Evolutionary conservation across 768 basidiomycete species (phyloP).

Genomic region (Boletus insuetus): DNA sequence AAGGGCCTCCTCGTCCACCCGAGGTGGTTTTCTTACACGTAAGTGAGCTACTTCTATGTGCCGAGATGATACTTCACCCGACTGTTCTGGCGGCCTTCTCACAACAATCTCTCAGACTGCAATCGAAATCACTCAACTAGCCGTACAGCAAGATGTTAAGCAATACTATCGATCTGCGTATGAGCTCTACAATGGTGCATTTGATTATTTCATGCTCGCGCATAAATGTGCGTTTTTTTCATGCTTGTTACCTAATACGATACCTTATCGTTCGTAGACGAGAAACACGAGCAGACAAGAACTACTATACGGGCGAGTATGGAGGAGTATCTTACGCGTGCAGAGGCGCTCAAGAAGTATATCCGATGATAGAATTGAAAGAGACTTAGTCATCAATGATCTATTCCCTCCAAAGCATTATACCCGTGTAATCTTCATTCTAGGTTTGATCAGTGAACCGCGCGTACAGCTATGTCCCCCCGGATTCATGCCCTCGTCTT

Average conservation of each 20-base stretch:
- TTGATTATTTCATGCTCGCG: slow-evolving; percentile 98
- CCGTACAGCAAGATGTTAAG: slow-evolving; percentile 86
- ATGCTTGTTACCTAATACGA: not conserved
- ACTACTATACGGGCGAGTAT: slow-evolving; percentile 80
- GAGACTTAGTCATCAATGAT: no score
- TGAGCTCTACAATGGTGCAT: slow-evolving; percentile 86
- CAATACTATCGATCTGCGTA: slow-evolving; percentile 90
- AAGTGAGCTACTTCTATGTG: not conserved
- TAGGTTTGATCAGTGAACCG: no score
- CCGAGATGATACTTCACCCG: not conserved
- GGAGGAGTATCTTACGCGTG: slow-evolving; percentile 84
- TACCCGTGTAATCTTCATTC: no score
- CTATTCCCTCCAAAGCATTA: no score
- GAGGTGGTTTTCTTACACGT: slow-evolving; percentile 18
- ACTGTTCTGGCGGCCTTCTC: not conserved
- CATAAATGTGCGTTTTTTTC: slow-evolving; percentile 63
- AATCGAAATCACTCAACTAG: slow-evolving; percentile 83
- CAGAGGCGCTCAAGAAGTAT: slow-evolving; percentile 81
- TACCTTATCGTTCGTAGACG: slow-evolving; percentile 35
- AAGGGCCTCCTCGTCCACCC: slow-evolving; percentile 12
- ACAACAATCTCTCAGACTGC: slow-evolving; percentile 47
- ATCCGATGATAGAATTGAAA: not conserved
- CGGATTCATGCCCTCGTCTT: no score
- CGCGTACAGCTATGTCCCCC: no score
- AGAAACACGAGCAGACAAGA: slow-evolving; percentile 91